Percentiles rank a stretch among this genome's conserved stretches.
These are phyloP conservation scores for Adansonia digitata DNA, from an alignment of 345 rosid genomes.

Conservation along the genomic window DNA sequence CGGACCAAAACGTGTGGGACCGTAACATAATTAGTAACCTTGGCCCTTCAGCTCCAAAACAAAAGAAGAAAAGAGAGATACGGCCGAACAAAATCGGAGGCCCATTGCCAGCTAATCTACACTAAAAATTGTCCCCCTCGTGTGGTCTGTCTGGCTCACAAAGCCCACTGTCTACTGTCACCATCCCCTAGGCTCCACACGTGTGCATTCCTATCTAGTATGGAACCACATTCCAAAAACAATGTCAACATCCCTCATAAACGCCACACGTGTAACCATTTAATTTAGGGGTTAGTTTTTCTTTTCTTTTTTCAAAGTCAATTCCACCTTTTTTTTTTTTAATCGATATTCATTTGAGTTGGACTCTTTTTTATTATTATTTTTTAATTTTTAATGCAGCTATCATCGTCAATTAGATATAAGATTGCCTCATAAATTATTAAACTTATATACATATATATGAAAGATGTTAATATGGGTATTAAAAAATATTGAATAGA, in stretches of 20 bases:
- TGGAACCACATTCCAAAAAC: not conserved
- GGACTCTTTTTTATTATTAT: not conserved
- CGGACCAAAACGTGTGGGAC: not conserved
- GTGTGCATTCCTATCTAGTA: conserved; percentile 19
- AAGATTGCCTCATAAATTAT: too few relatives aligned
- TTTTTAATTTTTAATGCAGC: not conserved
- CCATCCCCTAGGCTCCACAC: conserved; percentile 28
- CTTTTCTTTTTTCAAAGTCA: not conserved
- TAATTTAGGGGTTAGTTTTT: not conserved
- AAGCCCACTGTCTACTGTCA: conserved; percentile 26
- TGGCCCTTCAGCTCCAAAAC: conserved; percentile 22
- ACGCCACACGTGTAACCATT: conserved; percentile 30
- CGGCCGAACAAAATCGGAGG: not conserved
- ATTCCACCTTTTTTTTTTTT: not conserved
- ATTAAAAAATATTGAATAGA: too few relatives aligned
- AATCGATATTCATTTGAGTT: not conserved
- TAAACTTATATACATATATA: too few relatives aligned
- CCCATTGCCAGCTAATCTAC: conserved; percentile 31
- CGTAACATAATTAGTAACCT: not conserved
- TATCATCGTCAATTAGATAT: too few relatives aligned
- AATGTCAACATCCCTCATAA: not conserved
- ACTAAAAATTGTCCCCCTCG: conserved; percentile 18
- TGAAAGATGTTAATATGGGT: too few relatives aligned
- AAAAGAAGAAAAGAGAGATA: not conserved
- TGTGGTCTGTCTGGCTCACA: conserved; percentile 29